Evolutionary conservation across 2,329 filamentous ascomycete species (phyloP), one percentile per base, ranked within the genome.

Genomic region (Lecanicillium sp.): DNA sequence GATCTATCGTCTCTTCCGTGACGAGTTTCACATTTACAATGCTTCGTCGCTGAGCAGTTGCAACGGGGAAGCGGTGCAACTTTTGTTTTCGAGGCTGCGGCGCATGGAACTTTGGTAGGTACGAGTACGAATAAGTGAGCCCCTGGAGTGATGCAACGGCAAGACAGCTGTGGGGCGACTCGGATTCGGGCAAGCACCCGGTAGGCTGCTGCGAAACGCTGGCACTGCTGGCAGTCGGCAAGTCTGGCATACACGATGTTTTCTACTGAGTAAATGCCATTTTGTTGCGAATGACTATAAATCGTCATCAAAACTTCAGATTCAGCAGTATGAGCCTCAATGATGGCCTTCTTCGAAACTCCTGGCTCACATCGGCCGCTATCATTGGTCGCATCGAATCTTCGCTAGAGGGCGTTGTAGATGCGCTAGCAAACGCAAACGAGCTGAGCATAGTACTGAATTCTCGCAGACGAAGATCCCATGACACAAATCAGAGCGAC

Each of bases 371-470:
- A 10, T 37, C 45, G 21, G 64, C 62, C 9, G 49, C 47, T 2
- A 54, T 65, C 6, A 54, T 68, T 21, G 51, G 62, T 38, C 58
- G 61, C 36, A 69, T 71, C n/a, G 68, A 70, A 44, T 52, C 53
- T 32, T 54, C 67, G 15, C 44, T 70, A 12, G 61, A 62, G 43
- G 49, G 50, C 11, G 51, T 67, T 24, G 42, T 66, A 12, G 56
- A 63, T 24, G 52, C 56, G 21, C 24, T 68, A 7, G 49, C 56
- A 23, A 50, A 48, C 7, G 50, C 55, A 29, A 43, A 60, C 32
- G 58, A 62, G 23, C 46, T 65, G 17, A 55, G 49, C 35, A 58
- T 69, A 35, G 41, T 52, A 1, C 54, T 68, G 7, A 35, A 49
- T 3, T 54, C 57, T 1, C 59, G 58, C 27, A 58, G 56, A 47